Percentiles rank a stretch among this genome's conserved stretches.
phyloP scores from a whole-genome alignment of 495 filamentous ascomycete genomes.

The Penicillium taxi region DNA sequence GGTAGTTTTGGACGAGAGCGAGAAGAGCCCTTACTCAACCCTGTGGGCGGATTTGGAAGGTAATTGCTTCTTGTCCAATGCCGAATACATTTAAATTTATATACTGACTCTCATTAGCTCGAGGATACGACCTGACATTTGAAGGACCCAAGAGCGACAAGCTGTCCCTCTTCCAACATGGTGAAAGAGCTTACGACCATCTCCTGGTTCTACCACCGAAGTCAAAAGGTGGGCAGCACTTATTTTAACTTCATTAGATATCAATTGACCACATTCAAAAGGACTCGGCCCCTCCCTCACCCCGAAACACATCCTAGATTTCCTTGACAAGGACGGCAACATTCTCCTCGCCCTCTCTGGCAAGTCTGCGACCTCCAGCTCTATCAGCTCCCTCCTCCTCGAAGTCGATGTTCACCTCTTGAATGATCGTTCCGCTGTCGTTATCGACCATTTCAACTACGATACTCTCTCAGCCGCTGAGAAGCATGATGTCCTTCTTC shows the following conservation, averaged over 20 bases:
- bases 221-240: constrained; percentile 61
- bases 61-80: constrained; percentile 27
- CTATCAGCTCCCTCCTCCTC: constrained; percentile 74
- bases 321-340: constrained; percentile 86
- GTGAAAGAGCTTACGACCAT: constrained; percentile 86
- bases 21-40: constrained; percentile 71
- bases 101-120: constrained; percentile 44
- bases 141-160: constrained; percentile 80
- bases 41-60: constrained; percentile 78
- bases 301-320: constrained; percentile 79
- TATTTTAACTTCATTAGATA: not conserved
- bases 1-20: constrained; percentile 78
- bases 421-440: constrained; percentile 68
- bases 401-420: constrained; percentile 90
- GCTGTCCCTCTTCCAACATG: constrained; percentile 76
- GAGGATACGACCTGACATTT: constrained; percentile 73
- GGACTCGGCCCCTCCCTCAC: constrained; percentile 83
- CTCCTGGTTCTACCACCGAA: constrained; percentile 78
- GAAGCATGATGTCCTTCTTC: constrained; percentile 79
- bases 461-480: constrained; percentile 67
- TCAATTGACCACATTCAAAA: constrained; percentile 34
- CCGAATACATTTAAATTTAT: too few species aligned
- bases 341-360: constrained; percentile 81
- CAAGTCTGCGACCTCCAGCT: constrained; percentile 61
- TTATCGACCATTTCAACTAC: constrained; percentile 94